Conservation (phyloP, 164 flowering plant genomes). For the Aristolochia californica region DNA sequence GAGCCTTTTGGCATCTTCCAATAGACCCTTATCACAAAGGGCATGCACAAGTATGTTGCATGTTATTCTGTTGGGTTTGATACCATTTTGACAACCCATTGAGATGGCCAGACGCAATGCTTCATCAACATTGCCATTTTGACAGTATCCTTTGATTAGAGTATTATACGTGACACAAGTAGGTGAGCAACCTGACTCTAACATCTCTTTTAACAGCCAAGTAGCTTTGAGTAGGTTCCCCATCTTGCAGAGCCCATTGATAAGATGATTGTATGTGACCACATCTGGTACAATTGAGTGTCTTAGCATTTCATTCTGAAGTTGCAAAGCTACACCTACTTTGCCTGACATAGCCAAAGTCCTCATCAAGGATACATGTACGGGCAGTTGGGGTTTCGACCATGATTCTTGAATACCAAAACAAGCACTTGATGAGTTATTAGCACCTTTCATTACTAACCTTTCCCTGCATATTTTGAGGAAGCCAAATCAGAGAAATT, state of each 20-base stretch:
- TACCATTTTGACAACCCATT: constrained; percentile 30
- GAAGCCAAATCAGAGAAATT: neutral
- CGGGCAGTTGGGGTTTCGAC: constrained; percentile 9
- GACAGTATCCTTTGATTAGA: constrained; percentile 54
- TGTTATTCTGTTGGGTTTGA: constrained; percentile 50
- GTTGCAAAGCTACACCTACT: constrained; percentile 42
- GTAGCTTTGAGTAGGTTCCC: constrained; percentile 52
- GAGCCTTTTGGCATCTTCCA: constrained; percentile 41
- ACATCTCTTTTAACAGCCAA: constrained; percentile 45
- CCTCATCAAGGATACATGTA: constrained; percentile 23
- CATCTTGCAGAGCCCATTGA: constrained; percentile 50
- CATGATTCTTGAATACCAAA: constrained; percentile 4
- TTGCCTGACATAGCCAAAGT: constrained; percentile 47
- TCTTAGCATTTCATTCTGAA: constrained; percentile 34
- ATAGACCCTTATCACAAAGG: constrained; percentile 45
- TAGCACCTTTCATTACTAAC: constrained; percentile 19
- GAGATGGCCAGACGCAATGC: constrained; percentile 39
- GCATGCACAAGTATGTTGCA: constrained; percentile 65
- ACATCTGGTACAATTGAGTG: constrained; percentile 38
- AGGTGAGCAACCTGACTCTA: constrained; percentile 44
- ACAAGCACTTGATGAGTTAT: neutral
- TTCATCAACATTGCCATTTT: constrained; percentile 36
- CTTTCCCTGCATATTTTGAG: constrained; percentile 39
- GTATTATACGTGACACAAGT: constrained; percentile 56
- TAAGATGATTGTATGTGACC: constrained; percentile 48